phyloP scores from a whole-genome alignment of 78 protist species.

The Dictyostelium capitatum region DNA sequence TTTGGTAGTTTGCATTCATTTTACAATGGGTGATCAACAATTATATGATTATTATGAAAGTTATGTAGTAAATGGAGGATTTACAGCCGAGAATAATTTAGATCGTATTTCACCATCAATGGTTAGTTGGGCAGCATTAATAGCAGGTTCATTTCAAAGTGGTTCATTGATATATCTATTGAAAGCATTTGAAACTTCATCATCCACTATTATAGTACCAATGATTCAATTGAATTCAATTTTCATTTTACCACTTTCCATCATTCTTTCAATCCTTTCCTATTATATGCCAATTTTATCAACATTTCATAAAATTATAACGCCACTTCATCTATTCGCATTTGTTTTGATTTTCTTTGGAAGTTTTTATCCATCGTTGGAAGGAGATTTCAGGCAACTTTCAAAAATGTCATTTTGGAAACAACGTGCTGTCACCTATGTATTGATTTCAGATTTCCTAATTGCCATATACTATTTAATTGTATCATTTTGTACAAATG shows the following conservation, averaged over 20 bases:
- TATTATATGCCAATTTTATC: constrained; percentile 20
- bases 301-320: constrained; percentile 44
- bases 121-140: not conserved
- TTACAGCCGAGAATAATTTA: not conserved
- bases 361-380: constrained; percentile 59
- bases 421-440: constrained; percentile 35
- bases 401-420: constrained; percentile 35
- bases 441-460: constrained; percentile 25
- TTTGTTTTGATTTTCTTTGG: constrained; percentile 51
- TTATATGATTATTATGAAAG: not conserved
- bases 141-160: constrained; percentile 39
- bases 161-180: constrained; percentile 33
- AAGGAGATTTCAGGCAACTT: constrained; percentile 40
- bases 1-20: not conserved
- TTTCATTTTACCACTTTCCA: constrained; percentile 37
- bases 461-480: constrained; percentile 62
- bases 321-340: constrained; percentile 45
- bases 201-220: constrained; percentile 60
- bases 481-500: constrained; percentile 68
- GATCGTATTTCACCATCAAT: not conserved
- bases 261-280: constrained; percentile 41
- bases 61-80: constrained; percentile 2
- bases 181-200: constrained; percentile 36
- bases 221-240: constrained; percentile 47
- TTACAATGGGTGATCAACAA: not conserved